Evolutionary conservation across 305 asterid genomes (phyloP), one percentile per base, ranked within the genome.

Genomic region (Fraxinus floribunda): DNA sequence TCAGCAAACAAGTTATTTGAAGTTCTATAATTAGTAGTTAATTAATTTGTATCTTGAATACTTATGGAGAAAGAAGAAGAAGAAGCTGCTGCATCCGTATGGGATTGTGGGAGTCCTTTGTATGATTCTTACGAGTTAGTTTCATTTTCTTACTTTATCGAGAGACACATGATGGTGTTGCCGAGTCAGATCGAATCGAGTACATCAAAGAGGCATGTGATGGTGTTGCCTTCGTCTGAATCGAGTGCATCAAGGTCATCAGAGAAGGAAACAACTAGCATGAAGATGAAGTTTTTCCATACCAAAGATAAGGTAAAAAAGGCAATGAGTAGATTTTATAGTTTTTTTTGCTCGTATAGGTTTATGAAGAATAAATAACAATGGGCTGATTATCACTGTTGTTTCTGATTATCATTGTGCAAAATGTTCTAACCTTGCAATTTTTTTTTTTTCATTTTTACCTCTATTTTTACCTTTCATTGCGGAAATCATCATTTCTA

Each of bases 21-120:
- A 49, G 57, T 80, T 64, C 70, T 79, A 24, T 36, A 64, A 66
- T 11, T 13, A 62, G 24, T 35, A 78, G n/a, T 3, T 18, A 26
- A 32, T 3, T 18, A 29, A 32, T 10, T 34, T 10, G 26, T 3
- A 49, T 46, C 29, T 49, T 4, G 29, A 62, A 62, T 55, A 36
- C 29, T 20, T 35, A 83, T 75, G 86, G 78, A 79, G 80, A 83
- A 83, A 36, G 39, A 74, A 18, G 64, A 68, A 8, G 84, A 26
- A 39, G 52, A 41, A 62, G 22, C 35, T 16, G 82, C 20, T n/a
- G 68, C 4, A 9, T 9, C 41, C 5, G 18, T 55, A 34, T 91
- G 94, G 92, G 87, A 91, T 13, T 89, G 93, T 46, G 93, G 94
- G 30, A 91, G 94, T 68, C 87, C 88, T 10, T 84, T 89, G n/a